Conservation (phyloP, 352 stramenopile species). For the Phytophthora constricta region DNA sequence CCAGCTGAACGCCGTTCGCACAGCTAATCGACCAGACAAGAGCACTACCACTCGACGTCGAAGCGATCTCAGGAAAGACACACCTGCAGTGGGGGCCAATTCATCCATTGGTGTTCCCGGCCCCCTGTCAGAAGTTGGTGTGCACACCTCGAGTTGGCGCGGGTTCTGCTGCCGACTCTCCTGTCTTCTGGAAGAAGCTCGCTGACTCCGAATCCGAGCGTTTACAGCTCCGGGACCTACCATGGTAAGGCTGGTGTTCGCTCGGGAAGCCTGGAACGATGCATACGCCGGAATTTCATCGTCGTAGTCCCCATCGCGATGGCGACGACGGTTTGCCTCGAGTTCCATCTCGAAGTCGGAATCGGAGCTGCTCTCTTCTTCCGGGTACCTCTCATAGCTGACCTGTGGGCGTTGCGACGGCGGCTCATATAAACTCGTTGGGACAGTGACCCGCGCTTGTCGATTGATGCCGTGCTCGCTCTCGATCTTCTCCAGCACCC, state of each 20-base stretch:
- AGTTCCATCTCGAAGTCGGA: conserved; percentile 33
- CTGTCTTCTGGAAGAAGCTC: conserved; percentile 33
- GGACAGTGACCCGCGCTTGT: conserved; percentile 57
- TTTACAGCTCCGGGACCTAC: conserved; percentile 23
- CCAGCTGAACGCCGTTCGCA: conserved; percentile 56
- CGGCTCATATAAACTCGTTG: conserved; percentile 66
- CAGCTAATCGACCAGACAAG: conserved; percentile 43
- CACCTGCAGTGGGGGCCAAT: conserved; percentile 30
- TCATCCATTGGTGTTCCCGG: conserved; percentile 33
- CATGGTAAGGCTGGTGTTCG: conserved; percentile 22
- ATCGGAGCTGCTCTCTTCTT: conserved; percentile 28
- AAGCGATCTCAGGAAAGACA: conserved; percentile 49
- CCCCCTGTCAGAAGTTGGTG: conserved; percentile 23
- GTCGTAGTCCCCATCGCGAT: conserved; percentile 3
- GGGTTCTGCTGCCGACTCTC: conserved; percentile 22
- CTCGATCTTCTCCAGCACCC: conserved; percentile 64
- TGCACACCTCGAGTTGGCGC: conserved; percentile 22
- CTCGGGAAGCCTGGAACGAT: neutral
- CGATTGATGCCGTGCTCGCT: conserved; percentile 60
- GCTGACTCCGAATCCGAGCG: conserved; percentile 25
- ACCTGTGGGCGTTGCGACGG: conserved; percentile 40
- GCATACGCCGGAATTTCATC: conserved; percentile 2
- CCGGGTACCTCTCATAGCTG: conserved; percentile 32
- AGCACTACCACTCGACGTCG: conserved; percentile 51
- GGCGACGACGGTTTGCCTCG: conserved; percentile 8